Conservation (phyloP, 345 rosid genomes). For the Psidium friedrichsthalianum region DNA sequence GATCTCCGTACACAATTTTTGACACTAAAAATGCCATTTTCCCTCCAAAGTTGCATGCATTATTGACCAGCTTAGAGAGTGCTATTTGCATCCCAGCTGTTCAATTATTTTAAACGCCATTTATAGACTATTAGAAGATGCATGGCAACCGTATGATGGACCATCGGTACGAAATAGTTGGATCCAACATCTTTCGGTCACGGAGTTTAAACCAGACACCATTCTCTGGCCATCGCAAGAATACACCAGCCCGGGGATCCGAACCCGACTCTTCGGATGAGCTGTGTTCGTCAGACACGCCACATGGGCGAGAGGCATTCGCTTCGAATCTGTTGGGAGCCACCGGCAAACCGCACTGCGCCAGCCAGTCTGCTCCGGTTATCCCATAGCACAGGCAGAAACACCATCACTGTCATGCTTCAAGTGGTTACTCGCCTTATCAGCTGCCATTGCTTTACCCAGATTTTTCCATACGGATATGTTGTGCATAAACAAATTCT, state of each 20-base stretch:
- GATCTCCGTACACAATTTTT: no score
- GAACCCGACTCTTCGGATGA: slow-evolving; percentile 47
- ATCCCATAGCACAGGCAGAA: slow-evolving; percentile 41
- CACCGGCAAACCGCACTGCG: slow-evolving; percentile 70
- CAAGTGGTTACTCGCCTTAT: background rate
- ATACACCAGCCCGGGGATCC: slow-evolving; percentile 79
- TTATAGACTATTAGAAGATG: background rate
- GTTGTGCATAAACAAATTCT: background rate
- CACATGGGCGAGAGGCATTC: no score
- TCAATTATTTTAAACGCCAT: background rate
- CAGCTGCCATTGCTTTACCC: background rate
- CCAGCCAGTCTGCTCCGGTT: slow-evolving; percentile 74
- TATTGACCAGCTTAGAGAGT: background rate
- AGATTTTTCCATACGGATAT: background rate
- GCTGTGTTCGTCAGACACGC: slow-evolving; percentile 60
- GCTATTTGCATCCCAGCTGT: background rate
- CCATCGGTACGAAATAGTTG: background rate
- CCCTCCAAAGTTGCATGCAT: background rate
- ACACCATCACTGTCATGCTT: background rate
- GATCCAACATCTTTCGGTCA: background rate
- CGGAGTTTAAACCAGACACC: slow-evolving; percentile 31
- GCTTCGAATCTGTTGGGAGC: slow-evolving; percentile 89
- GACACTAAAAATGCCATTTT: no score
- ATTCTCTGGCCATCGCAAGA: slow-evolving; percentile 60
- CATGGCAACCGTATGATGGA: background rate